These are phyloP conservation scores for Magnaporthales sp. DNA, from an alignment of 2,329 filamentous ascomycete species.

Conservation along the genomic window DNA sequence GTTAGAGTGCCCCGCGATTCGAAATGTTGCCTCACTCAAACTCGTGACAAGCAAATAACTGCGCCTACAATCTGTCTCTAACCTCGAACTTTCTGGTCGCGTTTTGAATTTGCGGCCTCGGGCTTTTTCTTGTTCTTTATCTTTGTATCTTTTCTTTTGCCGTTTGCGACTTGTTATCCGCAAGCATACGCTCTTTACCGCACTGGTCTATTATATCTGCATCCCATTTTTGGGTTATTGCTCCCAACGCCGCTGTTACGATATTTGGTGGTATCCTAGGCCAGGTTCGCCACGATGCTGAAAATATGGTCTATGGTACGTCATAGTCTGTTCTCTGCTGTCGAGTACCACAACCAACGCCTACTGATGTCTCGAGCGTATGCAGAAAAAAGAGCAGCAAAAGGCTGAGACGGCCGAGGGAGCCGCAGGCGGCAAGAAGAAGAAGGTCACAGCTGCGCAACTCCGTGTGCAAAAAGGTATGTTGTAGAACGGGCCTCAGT, in stretches of 20 bases:
- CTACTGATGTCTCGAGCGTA: neutral
- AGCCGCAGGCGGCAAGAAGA: constrained; percentile 71
- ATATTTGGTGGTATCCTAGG: neutral
- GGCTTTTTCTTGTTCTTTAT: neutral
- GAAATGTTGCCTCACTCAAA: neutral
- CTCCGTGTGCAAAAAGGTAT: constrained; percentile 91
- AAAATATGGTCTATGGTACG: constrained; percentile 98
- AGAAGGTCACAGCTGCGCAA: constrained; percentile 96
- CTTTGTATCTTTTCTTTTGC: neutral
- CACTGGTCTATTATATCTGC: neutral
- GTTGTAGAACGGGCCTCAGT: neutral
- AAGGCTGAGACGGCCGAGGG: constrained; percentile 79
- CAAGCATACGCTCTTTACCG: neutral
- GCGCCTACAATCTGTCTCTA: neutral
- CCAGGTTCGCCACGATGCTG: constrained; percentile 62
- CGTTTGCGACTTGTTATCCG: neutral
- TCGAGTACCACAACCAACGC: neutral
- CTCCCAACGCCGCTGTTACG: neutral
- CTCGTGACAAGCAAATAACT: neutral
- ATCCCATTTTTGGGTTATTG: neutral
- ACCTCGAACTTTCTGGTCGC: neutral
- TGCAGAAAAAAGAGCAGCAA: constrained; percentile 91
- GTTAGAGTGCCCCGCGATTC: neutral
- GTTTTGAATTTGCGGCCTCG: neutral
- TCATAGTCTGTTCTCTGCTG: neutral